These are phyloP conservation scores for Saturnispora gosingensis DNA, from an alignment of 805 yeast genomes.

Conservation along the genomic window DNA sequence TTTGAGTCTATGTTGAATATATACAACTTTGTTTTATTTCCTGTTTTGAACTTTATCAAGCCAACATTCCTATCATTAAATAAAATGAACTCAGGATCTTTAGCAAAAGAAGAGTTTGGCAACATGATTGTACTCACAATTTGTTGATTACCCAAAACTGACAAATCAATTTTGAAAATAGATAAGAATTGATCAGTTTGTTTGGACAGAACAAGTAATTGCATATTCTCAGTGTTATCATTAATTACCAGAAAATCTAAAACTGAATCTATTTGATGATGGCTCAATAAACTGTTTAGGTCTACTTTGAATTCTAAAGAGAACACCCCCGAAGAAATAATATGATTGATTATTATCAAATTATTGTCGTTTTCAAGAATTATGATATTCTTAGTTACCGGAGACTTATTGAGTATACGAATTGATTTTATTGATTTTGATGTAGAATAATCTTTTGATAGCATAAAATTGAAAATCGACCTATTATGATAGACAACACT, in stretches of 20 bases:
- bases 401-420: conserved; percentile 35
- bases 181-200: background rate
- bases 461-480: conserved; percentile 9
- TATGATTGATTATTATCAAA: conserved; percentile 28
- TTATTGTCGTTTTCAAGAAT: conserved; percentile 40
- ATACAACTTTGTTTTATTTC: conserved; percentile 31
- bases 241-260: background rate
- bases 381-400: conserved; percentile 33
- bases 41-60: background rate
- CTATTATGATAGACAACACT: conserved; percentile 17
- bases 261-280: background rate
- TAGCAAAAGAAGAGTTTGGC: background rate
- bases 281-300: background rate
- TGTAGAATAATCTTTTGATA: conserved; percentile 15
- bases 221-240: background rate
- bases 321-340: conserved; percentile 23
- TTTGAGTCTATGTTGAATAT: conserved; percentile 43
- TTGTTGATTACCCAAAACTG: background rate
- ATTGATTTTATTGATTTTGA: conserved; percentile 48
- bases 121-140: background rate
- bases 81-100: background rate
- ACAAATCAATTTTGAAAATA: background rate
- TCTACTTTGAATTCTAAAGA: conserved; percentile 1
- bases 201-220: background rate
- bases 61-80: background rate